Evolutionary conservation across 2,329 filamentous ascomycete genomes (phyloP), one percentile per base, ranked within the genome.

Genomic region (Penicillium capsulatum): DNA sequence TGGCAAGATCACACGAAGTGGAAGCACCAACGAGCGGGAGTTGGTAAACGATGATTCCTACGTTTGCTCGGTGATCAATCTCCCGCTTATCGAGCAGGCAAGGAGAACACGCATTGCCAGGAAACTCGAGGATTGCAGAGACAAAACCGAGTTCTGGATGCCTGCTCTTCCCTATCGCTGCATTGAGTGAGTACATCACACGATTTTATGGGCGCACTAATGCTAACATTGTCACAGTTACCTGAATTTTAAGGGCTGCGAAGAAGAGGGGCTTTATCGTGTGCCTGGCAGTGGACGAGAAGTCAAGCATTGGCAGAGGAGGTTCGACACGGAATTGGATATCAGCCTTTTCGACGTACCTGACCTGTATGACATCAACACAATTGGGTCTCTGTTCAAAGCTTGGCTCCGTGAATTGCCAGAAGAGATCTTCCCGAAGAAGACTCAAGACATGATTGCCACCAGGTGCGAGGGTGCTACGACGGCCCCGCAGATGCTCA

Each of bases 81-180:
- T 86, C 34, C 88, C 89, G 1, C 71, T 97, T 19, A 76, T 94
- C 17, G 84, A 95, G 61, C 91, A 97, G 67, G 90, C 90, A 5
- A 81, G 91, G n/a, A 73, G 82, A 48, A 96, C 91, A 0, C 79
- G 91, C 48, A 96, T 97, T 60, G 94, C 89, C 6, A 94, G 91
- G 66, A 80, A 84, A 19, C 71, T 97, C 30, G 87, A 94, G 58
- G 80, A 86, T 45, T 95, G 90, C 7, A 80, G 83, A 47, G 91
- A 97, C 60, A 96, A 96, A 73, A 97, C 91, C 0, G 91, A 96
- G 59, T 97, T 94, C 60, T 97, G 91, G 91, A 95, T 97, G 90
- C 91, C 91, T 9, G 86, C 89, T 5, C 83, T 97, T 42, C 90
- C 91, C 0, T 96, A 91, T 85, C 78, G 91, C 48, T 94, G 89